These are phyloP conservation scores for Lachancea waltii DNA, from an alignment of 805 yeast species.

Conservation along the genomic window DNA sequence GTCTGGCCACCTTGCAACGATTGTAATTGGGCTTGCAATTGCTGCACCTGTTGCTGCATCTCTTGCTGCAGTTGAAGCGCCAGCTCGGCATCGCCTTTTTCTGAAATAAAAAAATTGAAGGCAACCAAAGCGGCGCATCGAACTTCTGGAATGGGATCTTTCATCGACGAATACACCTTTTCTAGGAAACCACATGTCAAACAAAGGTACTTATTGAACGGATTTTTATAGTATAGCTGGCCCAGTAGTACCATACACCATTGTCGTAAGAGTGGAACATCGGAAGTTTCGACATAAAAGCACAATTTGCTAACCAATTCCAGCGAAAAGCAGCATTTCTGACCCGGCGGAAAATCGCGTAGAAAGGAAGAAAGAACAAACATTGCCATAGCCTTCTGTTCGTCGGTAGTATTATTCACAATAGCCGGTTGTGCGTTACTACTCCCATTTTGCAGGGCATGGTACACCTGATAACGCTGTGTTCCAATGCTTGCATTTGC, in stretches of 20 bases:
- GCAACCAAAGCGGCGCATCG: constrained; percentile 77
- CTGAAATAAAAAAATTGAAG: constrained; percentile 59
- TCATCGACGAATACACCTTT: constrained; percentile 46
- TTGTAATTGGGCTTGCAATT: constrained; percentile 29
- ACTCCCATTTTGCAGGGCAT: constrained; percentile 8
- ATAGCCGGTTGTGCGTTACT: constrained; percentile 7
- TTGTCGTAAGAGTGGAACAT: constrained; percentile 80
- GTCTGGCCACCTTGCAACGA: constrained; percentile 21
- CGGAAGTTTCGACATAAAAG: constrained; percentile 60
- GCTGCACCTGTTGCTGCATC: constrained; percentile 29
- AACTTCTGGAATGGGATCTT: constrained; percentile 93
- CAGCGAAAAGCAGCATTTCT: constrained; percentile 66
- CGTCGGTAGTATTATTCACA: constrained; percentile 46
- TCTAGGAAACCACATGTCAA: constrained; percentile 57
- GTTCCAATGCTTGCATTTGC: constrained; percentile 15
- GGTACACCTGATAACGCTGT: constrained; percentile 16
- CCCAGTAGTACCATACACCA: constrained; percentile 83
- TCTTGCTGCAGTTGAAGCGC: constrained; percentile 30
- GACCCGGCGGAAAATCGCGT: constrained; percentile 73
- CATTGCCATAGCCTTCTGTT: constrained; percentile 93
- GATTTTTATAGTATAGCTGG: constrained; percentile 64
- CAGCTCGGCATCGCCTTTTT: constrained; percentile 34
- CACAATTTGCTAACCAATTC: constrained; percentile 66
- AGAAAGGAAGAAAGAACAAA: constrained; percentile 82
- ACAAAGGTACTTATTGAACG: constrained; percentile 69